These are phyloP conservation scores for Poa annua DNA, from an alignment of 176 grass and related monocot genomes.

Conservation along the genomic window DNA sequence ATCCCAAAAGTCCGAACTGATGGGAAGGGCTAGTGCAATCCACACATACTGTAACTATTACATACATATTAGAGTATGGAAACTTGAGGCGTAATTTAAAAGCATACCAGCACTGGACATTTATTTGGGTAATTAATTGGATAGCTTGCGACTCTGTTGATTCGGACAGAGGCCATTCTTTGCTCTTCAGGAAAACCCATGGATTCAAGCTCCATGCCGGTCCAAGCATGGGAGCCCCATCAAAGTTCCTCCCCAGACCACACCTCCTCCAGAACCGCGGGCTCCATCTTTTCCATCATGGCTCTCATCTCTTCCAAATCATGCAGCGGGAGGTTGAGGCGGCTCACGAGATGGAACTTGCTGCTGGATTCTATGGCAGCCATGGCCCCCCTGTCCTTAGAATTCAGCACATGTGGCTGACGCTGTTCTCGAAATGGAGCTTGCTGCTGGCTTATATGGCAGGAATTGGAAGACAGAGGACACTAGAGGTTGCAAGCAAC, in stretches of 20 bases:
- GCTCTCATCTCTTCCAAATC: not conserved
- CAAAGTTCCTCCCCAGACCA: not conserved
- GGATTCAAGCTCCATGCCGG: not conserved
- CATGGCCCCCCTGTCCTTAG: not conserved
- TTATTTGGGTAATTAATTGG: not conserved
- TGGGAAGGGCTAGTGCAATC: no score
- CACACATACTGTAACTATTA: no score
- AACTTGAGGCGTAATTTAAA: not conserved
- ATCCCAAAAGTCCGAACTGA: no score
- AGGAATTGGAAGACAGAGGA: not conserved
- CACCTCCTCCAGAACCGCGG: not conserved
- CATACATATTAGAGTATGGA: not conserved
- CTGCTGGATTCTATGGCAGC: not conserved
- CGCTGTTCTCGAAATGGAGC: not conserved
- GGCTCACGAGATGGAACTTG: slow-evolving; percentile 1
- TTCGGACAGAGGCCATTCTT: not conserved
- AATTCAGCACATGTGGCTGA: not conserved
- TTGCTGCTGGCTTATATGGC: slow-evolving; percentile 10
- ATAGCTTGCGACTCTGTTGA: not conserved
- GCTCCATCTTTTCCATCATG: not conserved
- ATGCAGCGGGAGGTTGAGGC: not conserved
- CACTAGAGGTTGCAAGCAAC: not conserved
- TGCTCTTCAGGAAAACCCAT: not conserved
- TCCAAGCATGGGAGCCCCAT: not conserved
- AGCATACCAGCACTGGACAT: not conserved